Conservation (phyloP, 805 yeast genomes). For the Saccharomycopsis babjevae region DNA sequence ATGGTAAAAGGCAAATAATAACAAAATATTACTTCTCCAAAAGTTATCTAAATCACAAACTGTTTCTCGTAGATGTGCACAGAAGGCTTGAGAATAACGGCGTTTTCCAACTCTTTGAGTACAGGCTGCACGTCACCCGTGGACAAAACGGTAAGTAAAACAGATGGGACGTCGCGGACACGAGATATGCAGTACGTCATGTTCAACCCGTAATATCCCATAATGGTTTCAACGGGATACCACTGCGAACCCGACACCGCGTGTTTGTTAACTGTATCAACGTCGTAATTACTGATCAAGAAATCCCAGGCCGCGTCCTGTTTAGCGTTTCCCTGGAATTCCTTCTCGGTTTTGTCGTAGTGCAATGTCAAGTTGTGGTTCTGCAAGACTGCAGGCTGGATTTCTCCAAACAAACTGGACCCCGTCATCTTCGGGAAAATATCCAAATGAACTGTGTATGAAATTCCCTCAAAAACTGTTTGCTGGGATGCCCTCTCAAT, state of each 20-base stretch:
- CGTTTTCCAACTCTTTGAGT: not conserved
- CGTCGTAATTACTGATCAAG: constrained; percentile 20
- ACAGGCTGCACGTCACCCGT: constrained; percentile 3
- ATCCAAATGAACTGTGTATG: constrained; percentile 56
- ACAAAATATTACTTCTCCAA: no score
- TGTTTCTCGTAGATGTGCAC: constrained; percentile 15
- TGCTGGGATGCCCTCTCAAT: constrained; percentile 17
- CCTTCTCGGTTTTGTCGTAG: constrained; percentile 76
- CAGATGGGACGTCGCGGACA: constrained; percentile 14
- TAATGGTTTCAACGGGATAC: constrained; percentile 31
- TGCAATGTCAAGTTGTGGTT: constrained; percentile 24
- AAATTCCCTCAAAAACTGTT: constrained; percentile 17
- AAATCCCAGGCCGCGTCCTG: not conserved
- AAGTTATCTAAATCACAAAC: not conserved
- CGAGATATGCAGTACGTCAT: constrained; percentile 29
- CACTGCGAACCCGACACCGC: constrained; percentile 29
- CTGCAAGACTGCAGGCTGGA: constrained; percentile 27
- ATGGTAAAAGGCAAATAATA: no score
- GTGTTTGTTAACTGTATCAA: not conserved
- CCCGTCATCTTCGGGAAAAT: constrained; percentile 85
- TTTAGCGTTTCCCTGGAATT: constrained; percentile 5
- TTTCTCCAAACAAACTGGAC: constrained; percentile 61
- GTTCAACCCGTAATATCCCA: constrained; percentile 26
- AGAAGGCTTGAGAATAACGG: not conserved
- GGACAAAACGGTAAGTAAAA: constrained; percentile 1